phyloP scores from a whole-genome alignment of 140 eudicot species.

The Flaveria floridana region DNA sequence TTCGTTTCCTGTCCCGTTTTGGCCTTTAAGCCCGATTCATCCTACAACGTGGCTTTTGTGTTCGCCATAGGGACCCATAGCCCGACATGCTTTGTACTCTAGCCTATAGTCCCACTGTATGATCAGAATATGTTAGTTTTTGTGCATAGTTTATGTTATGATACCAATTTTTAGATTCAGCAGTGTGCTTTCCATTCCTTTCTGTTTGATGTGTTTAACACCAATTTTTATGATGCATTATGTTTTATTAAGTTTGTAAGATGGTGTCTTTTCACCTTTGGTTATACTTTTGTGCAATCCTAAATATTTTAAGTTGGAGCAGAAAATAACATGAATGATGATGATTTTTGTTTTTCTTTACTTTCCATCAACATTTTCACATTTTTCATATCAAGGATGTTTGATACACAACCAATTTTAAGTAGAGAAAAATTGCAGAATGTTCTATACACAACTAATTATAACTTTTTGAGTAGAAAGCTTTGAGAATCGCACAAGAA shows the following conservation, averaged over 20 bases:
- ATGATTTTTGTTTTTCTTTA: too few relatives aligned
- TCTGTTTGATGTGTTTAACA: not conserved
- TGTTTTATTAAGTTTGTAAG: slow-evolving; percentile 15
- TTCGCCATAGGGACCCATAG: slow-evolving; percentile 27
- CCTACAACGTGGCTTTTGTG: slow-evolving; percentile 21
- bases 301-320: not conserved
- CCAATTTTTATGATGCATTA: too few relatives aligned
- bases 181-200: slow-evolving; percentile 20
- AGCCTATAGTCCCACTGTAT: slow-evolving; percentile 32
- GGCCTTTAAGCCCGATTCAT: slow-evolving; percentile 27
- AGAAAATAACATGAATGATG: not conserved
- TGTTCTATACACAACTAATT: too few relatives aligned
- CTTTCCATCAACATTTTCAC: not conserved
- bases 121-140: slow-evolving; percentile 29
- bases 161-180: slow-evolving; percentile 23
- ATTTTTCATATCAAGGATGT: not conserved
- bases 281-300: slow-evolving; percentile 28
- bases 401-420: too few relatives aligned
- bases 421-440: too few relatives aligned
- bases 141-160: slow-evolving; percentile 44
- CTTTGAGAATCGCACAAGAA: too few relatives aligned
- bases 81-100: slow-evolving; percentile 37
- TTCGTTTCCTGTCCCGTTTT: slow-evolving; percentile 25
- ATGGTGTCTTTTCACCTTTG: slow-evolving; percentile 29
- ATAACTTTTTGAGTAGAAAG: too few relatives aligned